Evolutionary conservation across 202 grass and related monocot genomes (phyloP), one percentile per base, ranked within the genome.

Genomic region (Miscanthus sacchariflorus): DNA sequence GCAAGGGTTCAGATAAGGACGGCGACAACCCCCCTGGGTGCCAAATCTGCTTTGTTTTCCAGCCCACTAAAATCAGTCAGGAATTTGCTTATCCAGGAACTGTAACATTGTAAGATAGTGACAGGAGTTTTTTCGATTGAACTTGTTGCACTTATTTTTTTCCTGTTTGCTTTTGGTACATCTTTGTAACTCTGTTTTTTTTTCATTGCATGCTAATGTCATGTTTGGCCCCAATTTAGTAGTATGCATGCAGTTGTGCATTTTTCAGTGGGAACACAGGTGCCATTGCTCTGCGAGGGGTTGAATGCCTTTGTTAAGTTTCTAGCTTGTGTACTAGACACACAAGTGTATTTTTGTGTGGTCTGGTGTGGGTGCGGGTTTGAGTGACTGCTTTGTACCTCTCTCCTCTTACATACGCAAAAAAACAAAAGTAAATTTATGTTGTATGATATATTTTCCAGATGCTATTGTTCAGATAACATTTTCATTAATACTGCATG

Each of bases 41-140:
- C 6, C 6, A 59, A 59, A 59, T 59, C 54, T 9, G 19, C 18
- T 59, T 59, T 59, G 19, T 35, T 43, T 72, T 21, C 38, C 38
- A 68, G 28, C 66, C 14, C 0, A 69, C 21, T 44, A 72, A 72
- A 72, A 72, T 44, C 5, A 24, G 56, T 61, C 7, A 72, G 36
- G 19, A 42, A 40, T 72, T 30, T 66, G 27, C 21, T 81, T 81
- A 27, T 87, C 25, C 71, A 24, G 61, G 30, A 73, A 50, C 5
- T 74, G 40, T 28, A 67, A 27, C 65, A 28, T 50, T 21, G 9
- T 87, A 35, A 75, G 74, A 85, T 70, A 40, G 68, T 68, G 21
- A 30, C 33, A 6, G 43, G 33, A 10, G 12, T 25, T 5, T 82
- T 83, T 19, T 56, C 5, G 7, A 40, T 30, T 56, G 19, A 73